Base-by-base conservation (phyloP, 352 stramenopile species). In the Peronospora farinosa region DNA sequence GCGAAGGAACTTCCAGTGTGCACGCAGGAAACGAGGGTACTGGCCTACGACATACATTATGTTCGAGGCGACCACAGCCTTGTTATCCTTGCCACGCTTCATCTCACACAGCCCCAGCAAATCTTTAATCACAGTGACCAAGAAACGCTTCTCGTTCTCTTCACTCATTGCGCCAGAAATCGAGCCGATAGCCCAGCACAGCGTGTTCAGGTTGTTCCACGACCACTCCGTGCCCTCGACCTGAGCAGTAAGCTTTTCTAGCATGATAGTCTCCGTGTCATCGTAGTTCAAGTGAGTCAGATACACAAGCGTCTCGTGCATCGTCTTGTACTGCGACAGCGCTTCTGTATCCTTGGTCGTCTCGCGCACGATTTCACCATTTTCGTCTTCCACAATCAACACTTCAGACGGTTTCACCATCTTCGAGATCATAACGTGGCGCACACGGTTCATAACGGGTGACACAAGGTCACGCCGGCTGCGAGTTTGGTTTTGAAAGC, bases 31-130 rank as follows among this genome's bases (percentile, higher is more conserved):
- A 1, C 97, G 93, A 35, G 97, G 97, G 72, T 99, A 99, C 76
- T 99, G 97, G 2, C 97, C 97, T 19, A 99, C 97, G 17, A 99
- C 97, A 65, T 99, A 99, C 96, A 99, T 99, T 60, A 99, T 99
- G 70, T 99, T 99, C 51, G 88, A 98, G 3, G 97, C 97, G 31
- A 99, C 86, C 6, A 99, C 96, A 13, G 96, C 97, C 72, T 99
- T 99, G 82, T 99, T 99, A 69, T 99, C 97, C 68, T 99, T 99
- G 28, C 96, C 96, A 30, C 90, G 82, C 77, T 99, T 99, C 72
- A 97, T 91, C 66, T 99, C 96, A 47, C 94, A 98, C 35, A 99
- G 54, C 23, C 96, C 93, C 13, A 99, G 67, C 38, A 99, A 67
- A 69, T 99, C 97, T 74, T 99, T 99, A 56, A 99, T 99, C 15